Evolutionary conservation across 306 rosid species (phyloP).

Genomic region (Quercus dentata): DNA sequence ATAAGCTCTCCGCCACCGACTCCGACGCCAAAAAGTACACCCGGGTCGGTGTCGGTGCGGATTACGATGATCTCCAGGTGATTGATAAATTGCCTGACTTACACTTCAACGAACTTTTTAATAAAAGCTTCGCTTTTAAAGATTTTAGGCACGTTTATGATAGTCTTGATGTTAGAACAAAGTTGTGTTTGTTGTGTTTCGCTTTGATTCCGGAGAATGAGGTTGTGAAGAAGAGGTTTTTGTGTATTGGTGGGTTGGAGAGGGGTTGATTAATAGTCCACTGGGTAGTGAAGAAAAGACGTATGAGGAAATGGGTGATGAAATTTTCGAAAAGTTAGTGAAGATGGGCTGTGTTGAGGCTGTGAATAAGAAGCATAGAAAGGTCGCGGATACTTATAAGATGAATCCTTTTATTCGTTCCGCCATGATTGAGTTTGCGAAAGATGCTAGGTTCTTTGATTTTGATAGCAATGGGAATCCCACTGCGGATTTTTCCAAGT

Average conservation of each 20-base stretch:
- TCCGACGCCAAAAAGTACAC: not conserved
- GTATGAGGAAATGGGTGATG: not conserved
- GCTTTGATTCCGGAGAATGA: slow-evolving; percentile 23
- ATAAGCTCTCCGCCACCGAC: not conserved
- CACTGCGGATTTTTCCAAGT: not conserved
- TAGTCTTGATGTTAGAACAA: not conserved
- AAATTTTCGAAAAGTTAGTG: slow-evolving; percentile 1
- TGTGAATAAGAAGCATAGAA: not conserved
- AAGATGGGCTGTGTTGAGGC: slow-evolving; percentile 23
- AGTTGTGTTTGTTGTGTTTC: slow-evolving; percentile 25
- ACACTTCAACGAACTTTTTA: not conserved
- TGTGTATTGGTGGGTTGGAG: slow-evolving; percentile 37
- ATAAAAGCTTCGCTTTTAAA: not conserved
- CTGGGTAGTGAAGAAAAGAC: not conserved
- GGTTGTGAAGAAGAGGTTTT: slow-evolving; percentile 26
- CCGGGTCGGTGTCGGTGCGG: not conserved
- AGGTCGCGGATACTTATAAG: not conserved
- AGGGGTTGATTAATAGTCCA: not conserved
- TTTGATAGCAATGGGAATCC: slow-evolving; percentile 15
- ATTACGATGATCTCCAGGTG: not conserved
- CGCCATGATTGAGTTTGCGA: slow-evolving; percentile 20
- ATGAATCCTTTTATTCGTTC: slow-evolving; percentile 27
- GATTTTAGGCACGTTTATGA: slow-evolving; percentile 11
- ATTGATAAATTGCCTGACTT: not conserved
- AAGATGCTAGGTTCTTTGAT: not conserved